Conservation (phyloP, 2,329 filamentous ascomycete genomes). For the Cladophialophora exuberans region DNA sequence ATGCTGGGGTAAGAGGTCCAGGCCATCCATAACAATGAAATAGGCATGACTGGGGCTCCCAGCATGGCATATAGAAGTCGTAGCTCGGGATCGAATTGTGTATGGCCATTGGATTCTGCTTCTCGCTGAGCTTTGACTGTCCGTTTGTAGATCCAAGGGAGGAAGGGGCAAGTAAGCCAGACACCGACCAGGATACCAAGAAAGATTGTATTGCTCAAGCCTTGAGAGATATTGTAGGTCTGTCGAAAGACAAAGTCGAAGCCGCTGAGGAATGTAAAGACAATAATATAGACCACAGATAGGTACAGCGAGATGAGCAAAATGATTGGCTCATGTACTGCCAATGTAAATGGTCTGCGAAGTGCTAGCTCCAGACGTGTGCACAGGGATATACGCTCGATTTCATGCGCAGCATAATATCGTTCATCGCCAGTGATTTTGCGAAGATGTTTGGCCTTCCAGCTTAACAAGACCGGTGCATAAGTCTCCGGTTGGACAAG, state of each 20-base stretch:
- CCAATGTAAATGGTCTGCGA: slow-evolving; percentile 53
- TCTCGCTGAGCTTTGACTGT: slow-evolving; percentile 48
- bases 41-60: slow-evolving; percentile 53
- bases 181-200: slow-evolving; percentile 51
- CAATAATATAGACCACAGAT: slow-evolving; percentile 38
- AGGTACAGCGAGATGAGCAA: slow-evolving; percentile 36
- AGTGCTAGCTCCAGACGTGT: slow-evolving; percentile 46
- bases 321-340: slow-evolving; percentile 47
- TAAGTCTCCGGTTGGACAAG: slow-evolving; percentile 57
- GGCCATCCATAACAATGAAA: slow-evolving; percentile 62
- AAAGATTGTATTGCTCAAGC: slow-evolving; percentile 53
- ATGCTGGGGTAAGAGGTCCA: slow-evolving; percentile 55
- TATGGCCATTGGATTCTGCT: slow-evolving; percentile 44
- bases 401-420: slow-evolving; percentile 53
- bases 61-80: slow-evolving; percentile 59
- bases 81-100: slow-evolving; percentile 54
- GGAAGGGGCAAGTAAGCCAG: slow-evolving; percentile 40
- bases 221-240: slow-evolving; percentile 51
- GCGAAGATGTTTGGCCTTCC: slow-evolving; percentile 49
- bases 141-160: slow-evolving; percentile 52
- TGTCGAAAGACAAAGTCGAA: slow-evolving; percentile 55
- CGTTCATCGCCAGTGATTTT: slow-evolving; percentile 48
- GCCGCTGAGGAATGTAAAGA: slow-evolving; percentile 49
- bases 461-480: slow-evolving; percentile 49
- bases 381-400: slow-evolving; percentile 44